Conservation (phyloP, 257 asterid species). For the Linaria vulgaris region DNA sequence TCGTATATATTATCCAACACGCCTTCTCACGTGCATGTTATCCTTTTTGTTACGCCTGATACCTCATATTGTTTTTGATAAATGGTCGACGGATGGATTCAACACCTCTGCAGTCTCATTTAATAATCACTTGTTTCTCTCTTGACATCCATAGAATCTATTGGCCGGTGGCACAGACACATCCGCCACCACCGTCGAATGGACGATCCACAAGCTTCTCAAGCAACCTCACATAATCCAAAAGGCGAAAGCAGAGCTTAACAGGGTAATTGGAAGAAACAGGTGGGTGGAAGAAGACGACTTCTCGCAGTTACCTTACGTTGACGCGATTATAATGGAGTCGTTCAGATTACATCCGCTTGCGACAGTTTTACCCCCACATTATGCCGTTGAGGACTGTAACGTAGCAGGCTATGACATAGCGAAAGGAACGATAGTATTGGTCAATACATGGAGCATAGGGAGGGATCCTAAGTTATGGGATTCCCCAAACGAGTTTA, state of each 20-base stretch:
- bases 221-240: slow-evolving; percentile 23
- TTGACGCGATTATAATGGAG: slow-evolving; percentile 38
- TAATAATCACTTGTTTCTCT: no score
- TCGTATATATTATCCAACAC: no score
- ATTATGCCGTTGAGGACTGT: slow-evolving; percentile 29
- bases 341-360: slow-evolving; percentile 38
- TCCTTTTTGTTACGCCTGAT: no score
- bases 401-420: slow-evolving; percentile 29
- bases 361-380: slow-evolving; percentile 29
- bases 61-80: no score
- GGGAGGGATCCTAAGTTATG: slow-evolving; percentile 27
- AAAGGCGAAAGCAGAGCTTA: slow-evolving; percentile 37
- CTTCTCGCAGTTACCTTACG: slow-evolving; percentile 31
- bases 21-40: no score
- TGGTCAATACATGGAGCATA: slow-evolving; percentile 33
- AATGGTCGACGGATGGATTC: no score
- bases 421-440: slow-evolving; percentile 24
- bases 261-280: slow-evolving; percentile 34
- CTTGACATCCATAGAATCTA: slow-evolving; percentile 14
- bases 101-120: no score
- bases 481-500: neutral
- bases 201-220: slow-evolving; percentile 36
- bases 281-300: slow-evolving; percentile 45
- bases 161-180: slow-evolving; percentile 35
- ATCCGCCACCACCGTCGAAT: slow-evolving; percentile 29